Conservation (phyloP, 441 rosid genomes). For the Dalechampia spathulata region DNA sequence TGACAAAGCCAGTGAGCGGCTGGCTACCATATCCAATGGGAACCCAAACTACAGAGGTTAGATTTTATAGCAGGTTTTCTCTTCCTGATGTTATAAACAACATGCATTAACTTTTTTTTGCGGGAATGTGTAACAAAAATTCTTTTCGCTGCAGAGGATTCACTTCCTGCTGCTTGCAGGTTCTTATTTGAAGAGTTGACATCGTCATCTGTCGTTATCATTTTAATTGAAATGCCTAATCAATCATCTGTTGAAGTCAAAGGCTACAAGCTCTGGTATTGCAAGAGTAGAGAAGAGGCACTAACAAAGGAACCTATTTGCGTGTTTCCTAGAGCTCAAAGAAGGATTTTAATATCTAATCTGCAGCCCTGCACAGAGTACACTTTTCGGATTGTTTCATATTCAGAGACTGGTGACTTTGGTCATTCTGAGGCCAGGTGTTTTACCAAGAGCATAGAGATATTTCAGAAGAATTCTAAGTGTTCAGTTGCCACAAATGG, state of each 20-base stretch:
- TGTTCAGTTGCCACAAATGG: slow-evolving; percentile 21
- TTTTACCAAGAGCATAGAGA: slow-evolving; percentile 82
- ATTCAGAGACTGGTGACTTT: slow-evolving; percentile 50
- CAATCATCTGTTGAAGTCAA: slow-evolving; percentile 36
- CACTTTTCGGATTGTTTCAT: slow-evolving; percentile 69
- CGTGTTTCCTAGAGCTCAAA: slow-evolving; percentile 59
- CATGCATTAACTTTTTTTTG: slow-evolving; percentile 3
- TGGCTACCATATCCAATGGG: slow-evolving; percentile 33
- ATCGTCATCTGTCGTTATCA: slow-evolving; percentile 53
- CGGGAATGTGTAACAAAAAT: slow-evolving; percentile 12
- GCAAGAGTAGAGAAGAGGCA: slow-evolving; percentile 58
- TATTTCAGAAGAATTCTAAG: slow-evolving; percentile 37
- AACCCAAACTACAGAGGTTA: slow-evolving; percentile 47
- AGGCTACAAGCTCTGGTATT: slow-evolving; percentile 93
- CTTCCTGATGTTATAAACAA: slow-evolving; percentile 1
- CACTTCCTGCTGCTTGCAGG: slow-evolving; percentile 87
- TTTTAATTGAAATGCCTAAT: slow-evolving; percentile 57
- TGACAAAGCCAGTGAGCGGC: slow-evolving; percentile 61
- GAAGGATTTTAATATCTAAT: slow-evolving; percentile 74
- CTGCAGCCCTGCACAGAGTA: slow-evolving; percentile 84
- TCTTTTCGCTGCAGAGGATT: slow-evolving; percentile 44
- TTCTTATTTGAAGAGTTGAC: slow-evolving; percentile 81
- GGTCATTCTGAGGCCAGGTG: slow-evolving; percentile 90
- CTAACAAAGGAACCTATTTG: slow-evolving; percentile 49
- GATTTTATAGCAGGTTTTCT: slow-evolving; percentile 3